These are phyloP conservation scores for Verruconis gallopava DNA, from an alignment of 2,329 filamentous ascomycete genomes.

Conservation along the genomic window DNA sequence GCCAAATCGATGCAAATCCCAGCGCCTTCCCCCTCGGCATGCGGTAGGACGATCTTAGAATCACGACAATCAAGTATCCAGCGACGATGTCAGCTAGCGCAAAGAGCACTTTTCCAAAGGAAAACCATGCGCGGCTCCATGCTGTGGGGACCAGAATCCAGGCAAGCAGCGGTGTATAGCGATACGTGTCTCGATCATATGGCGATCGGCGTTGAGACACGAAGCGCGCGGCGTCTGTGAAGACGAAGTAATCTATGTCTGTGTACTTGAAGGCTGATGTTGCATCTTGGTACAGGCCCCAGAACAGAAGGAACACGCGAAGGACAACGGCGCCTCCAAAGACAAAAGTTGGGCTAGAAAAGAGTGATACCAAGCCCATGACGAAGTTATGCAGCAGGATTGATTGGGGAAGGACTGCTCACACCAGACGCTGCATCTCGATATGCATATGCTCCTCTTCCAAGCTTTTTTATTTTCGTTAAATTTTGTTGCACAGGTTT, in stretches of 20 bases:
- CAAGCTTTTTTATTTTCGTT: no score
- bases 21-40: conserved; percentile 40
- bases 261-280: conserved; percentile 92
- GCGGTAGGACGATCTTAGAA: conserved; percentile 30
- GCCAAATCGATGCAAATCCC: conserved; percentile 75
- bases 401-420: no score
- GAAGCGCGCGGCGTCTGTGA: conserved; percentile 85
- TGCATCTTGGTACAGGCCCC: conserved; percentile 86
- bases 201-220: conserved; percentile 56
- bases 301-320: conserved; percentile 62
- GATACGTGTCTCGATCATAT: conserved; percentile 85
- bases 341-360: conserved; percentile 17
- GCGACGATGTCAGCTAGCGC: conserved; percentile 71
- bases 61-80: conserved; percentile 58
- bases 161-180: conserved; percentile 86
- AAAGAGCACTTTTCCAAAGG: conserved; percentile 79
- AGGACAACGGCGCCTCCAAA: conserved; percentile 43
- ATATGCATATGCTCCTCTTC: no score
- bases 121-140: conserved; percentile 52
- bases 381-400: no score
- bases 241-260: conserved; percentile 97
- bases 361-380: conserved; percentile 1
- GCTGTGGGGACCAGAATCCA: conserved; percentile 81
- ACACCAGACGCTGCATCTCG: no score
- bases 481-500: no score